Evolutionary conservation across 495 filamentous ascomycete species (phyloP), one percentile per base, ranked within the genome.

Genomic region (Penicillium subrubescens): DNA sequence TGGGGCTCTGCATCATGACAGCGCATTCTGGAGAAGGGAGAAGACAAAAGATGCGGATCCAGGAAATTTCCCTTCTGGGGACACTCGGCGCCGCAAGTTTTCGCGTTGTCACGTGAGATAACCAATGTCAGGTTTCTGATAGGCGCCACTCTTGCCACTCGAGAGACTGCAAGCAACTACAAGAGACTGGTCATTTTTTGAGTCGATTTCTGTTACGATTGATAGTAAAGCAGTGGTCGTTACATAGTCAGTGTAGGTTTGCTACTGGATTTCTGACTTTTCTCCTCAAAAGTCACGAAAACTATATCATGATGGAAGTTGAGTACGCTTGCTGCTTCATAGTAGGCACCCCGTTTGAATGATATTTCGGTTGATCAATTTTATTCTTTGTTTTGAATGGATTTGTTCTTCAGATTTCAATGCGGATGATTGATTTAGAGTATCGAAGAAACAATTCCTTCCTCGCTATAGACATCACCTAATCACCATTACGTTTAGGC

Each of bases 91-190:
- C 50, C 63, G 63, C 63, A 61, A 58, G 60, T 65, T 65, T 65
- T 65, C 66, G 56, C 61, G 58, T 14, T 31, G 33, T 69, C 67
- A 69, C 67, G 67, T 69, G 67, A 69, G 67, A 69, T 69, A 69
- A 63, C 55, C 33, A 61, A 58, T 63, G 54, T 27, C 10, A 8
- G 59, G 15, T 48, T 14, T 29, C 60, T 54, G 65, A 67, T 67
- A 67, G 37, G 54, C 61, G 65, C 57, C 57, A 63, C 59, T 60
- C n/a, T 56, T 56, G 44, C 44, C 19, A 48, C 19, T 44, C 17
- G 43, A 27, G 25, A 27, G 2, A 27, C 25, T 27, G 25, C 25
- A 27, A 27, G 25, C 1, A 27, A 27, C 10, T 8, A 5, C 15
- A 48, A 48, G 4, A 23, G 44, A 48, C 44, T 48, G 44, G 44